Conservation (phyloP, 768 basidiomycete genomes). For the Harrya chromipes region DNA sequence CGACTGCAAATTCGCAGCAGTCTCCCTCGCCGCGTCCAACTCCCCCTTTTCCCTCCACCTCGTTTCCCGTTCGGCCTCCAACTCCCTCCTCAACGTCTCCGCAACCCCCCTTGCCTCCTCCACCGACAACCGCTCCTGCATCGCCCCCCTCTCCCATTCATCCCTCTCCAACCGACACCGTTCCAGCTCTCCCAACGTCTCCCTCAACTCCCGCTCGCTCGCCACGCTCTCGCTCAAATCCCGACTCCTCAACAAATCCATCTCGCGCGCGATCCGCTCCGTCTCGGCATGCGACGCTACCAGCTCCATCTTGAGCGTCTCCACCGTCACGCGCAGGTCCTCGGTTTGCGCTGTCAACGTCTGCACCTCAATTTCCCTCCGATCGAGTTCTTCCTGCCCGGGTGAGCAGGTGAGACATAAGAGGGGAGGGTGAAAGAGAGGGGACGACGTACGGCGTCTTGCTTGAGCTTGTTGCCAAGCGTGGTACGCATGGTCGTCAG, state of each 20-base stretch:
- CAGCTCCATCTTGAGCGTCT: constrained; percentile 80
- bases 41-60: constrained; percentile 53
- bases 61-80: constrained; percentile 63
- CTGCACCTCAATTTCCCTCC: constrained; percentile 81
- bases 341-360: constrained; percentile 76
- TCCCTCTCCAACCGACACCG: constrained; percentile 78
- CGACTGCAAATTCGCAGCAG: constrained; percentile 79
- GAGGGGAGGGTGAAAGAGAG: background rate
- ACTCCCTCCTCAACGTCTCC: constrained; percentile 56
- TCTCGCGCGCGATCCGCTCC: constrained; percentile 63
- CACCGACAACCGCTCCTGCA: constrained; percentile 63
- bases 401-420: background rate
- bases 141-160: constrained; percentile 60
- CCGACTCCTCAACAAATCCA: constrained; percentile 63
- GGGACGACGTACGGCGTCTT: constrained; percentile 81
- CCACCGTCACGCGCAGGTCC: constrained; percentile 64
- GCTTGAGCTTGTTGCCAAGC: constrained; percentile 89
- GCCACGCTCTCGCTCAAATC: constrained; percentile 65
- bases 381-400: constrained; percentile 93
- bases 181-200: constrained; percentile 84
- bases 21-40: constrained; percentile 68
- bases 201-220: constrained; percentile 78
- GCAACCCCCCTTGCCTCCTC: constrained; percentile 66
- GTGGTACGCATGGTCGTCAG: constrained; percentile 91
- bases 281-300: constrained; percentile 72